Evolutionary conservation across 345 rosid species (phyloP).

Genomic region (Carallia brachiata): DNA sequence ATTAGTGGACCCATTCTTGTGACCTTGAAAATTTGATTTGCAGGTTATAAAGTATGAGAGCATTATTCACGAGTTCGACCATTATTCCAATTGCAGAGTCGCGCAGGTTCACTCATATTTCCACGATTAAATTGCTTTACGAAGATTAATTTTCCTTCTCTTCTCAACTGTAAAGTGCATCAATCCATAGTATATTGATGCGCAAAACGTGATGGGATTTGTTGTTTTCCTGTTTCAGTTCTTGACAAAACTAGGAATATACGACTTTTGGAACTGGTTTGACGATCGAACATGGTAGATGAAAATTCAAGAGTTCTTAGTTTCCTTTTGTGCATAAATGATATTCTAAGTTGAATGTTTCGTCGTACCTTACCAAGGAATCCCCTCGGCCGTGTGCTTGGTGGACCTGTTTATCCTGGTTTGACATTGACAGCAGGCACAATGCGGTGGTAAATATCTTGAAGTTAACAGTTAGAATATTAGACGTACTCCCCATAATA

Average conservation of each 20-base stretch:
- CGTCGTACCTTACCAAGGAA: conserved; percentile 45
- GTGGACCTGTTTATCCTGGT: conserved; percentile 99
- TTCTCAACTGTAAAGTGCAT: too few species aligned
- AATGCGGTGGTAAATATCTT: conserved; percentile 69
- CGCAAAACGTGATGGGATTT: neutral
- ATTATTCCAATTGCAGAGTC: conserved; percentile 95
- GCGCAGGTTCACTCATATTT: conserved; percentile 62
- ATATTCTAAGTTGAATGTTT: neutral
- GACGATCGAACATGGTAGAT: conserved; percentile 85
- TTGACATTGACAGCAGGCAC: conserved; percentile 97
- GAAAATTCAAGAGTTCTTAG: neutral
- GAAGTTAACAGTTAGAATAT: neutral
- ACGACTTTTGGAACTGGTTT: conserved; percentile 83
- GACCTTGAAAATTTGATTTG: conserved; percentile 17
- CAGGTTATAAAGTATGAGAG: conserved; percentile 99
- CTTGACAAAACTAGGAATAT: conserved; percentile 67
- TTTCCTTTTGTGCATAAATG: neutral
- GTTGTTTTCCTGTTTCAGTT: conserved; percentile 60
- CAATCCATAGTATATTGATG: neutral
- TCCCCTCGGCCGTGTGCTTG: conserved; percentile 94
- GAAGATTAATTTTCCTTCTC: too few species aligned
- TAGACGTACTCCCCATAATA: neutral
- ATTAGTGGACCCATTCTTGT: neutral
- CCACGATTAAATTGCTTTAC: neutral
- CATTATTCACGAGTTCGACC: conserved; percentile 97